Evolutionary conservation across 495 filamentous ascomycete species (phyloP), one percentile per base, ranked within the genome.

Genomic region (Darksidea phi): DNA sequence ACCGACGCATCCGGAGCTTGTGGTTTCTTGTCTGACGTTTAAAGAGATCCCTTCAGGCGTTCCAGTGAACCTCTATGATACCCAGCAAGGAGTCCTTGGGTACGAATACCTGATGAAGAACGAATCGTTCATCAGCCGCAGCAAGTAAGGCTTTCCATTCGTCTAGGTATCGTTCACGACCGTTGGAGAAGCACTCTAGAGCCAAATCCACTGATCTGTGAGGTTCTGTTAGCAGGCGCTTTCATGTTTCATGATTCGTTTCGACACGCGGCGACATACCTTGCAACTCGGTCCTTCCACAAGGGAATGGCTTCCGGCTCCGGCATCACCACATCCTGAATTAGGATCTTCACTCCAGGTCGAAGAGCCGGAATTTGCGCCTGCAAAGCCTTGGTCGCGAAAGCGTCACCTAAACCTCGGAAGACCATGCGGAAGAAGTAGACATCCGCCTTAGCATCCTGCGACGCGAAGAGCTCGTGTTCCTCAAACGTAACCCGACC

Each of bases 381-480:
- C 21, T 21, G 7, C 46, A 48, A 48, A 21, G 21, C 46, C 21
- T 24, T 2, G 24, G 21, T 28, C 11, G 46, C 46, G 46, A 17
- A 48, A 4, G 13, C 21, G 46, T 48, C 46, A 25, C 46, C 37
- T 2, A 45, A 20, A 43, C 37, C 37, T 20, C 51, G 51, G 51
- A 54, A 54, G 51, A 54, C 34, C 51, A 54, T 54, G 51, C 51
- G 51, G 51, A 54, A 54, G 51, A 54, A 54, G 51, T 54, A 54
- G 34, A 54, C 51, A 43, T 54, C 51, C 24, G 51, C 51, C 51
- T 54, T 54, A 54, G 23, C 51, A 18, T 18, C 23, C 51, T 54
- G 51, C 24, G 51, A 34, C 23, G 15, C 51, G 24, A 54, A 54
- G 51, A 54, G 51, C 37, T 54, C 51, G 23, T 54, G 51, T 43